Conservation (phyloP, 2,329 filamentous ascomycete species). For the Chaetomiaceae sp. region DNA sequence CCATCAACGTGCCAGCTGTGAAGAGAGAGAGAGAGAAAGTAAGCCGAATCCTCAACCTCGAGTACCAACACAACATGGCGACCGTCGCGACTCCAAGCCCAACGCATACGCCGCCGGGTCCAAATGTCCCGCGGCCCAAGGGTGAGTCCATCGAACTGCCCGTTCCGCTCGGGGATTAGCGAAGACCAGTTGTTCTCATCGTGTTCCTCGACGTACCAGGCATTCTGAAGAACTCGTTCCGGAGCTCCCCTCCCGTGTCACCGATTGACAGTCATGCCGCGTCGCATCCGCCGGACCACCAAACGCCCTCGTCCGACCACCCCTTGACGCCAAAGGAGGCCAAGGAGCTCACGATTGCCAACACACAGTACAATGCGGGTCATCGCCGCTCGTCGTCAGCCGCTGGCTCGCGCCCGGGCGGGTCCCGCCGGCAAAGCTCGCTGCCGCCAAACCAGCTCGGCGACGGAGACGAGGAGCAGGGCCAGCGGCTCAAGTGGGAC, state of each 20-base stretch:
- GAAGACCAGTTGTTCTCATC: not conserved
- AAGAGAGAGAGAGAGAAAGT: not conserved
- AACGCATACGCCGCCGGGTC: slow-evolving; percentile 38
- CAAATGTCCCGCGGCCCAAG: slow-evolving; percentile 39
- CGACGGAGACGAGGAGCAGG: slow-evolving; percentile 42
- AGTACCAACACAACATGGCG: slow-evolving; percentile 4
- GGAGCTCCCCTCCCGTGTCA: slow-evolving; percentile 50
- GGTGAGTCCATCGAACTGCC: slow-evolving; percentile 30
- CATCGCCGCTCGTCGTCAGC: slow-evolving; percentile 77
- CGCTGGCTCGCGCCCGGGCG: slow-evolving; percentile 48
- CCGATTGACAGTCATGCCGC: slow-evolving; percentile 31
- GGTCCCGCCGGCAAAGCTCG: slow-evolving; percentile 61
- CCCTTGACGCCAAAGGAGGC: slow-evolving; percentile 74
- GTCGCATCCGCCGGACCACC: slow-evolving; percentile 19
- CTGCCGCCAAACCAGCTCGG: slow-evolving; percentile 32
- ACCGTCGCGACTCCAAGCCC: slow-evolving; percentile 13
- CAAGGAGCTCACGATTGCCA: slow-evolving; percentile 87
- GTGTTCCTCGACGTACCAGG: slow-evolving; percentile 44
- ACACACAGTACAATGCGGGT: slow-evolving; percentile 91
- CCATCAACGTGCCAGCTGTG: no score
- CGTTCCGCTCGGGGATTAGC: not conserved
- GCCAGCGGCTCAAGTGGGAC: slow-evolving; percentile 90
- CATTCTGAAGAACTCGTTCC: slow-evolving; percentile 87
- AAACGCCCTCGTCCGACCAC: slow-evolving; percentile 32
- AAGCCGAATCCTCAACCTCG: not conserved